phyloP scores from a whole-genome alignment of 768 basidiomycete genomes.

The Lactarius quietus region DNA sequence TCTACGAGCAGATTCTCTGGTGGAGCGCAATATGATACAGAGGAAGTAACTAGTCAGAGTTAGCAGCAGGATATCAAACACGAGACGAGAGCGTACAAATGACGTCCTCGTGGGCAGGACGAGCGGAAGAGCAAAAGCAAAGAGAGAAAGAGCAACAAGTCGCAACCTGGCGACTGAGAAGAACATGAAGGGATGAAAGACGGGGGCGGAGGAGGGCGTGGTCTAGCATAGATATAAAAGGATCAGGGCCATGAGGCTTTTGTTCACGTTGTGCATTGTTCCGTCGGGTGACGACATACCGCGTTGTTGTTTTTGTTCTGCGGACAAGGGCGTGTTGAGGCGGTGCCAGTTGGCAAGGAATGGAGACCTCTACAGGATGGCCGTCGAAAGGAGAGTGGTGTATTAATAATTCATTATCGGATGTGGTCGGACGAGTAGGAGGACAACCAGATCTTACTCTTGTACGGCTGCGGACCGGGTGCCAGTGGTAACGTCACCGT shows the following conservation, averaged over 20 bases:
- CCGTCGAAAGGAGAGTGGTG: constrained; percentile 1
- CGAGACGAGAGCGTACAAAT: constrained; percentile 50
- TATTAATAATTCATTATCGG: not conserved
- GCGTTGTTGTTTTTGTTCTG: constrained; percentile 16
- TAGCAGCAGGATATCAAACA: constrained; percentile 13
- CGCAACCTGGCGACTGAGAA: constrained; percentile 75
- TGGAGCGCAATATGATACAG: constrained; percentile 82
- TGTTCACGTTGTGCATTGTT: constrained; percentile 27
- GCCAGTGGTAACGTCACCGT: too few species aligned
- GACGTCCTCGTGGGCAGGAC: constrained; percentile 49
- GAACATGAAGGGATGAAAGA: constrained; percentile 47
- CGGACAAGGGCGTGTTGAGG: constrained; percentile 8
- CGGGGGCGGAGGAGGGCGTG: constrained; percentile 5
- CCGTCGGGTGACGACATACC: constrained; percentile 15
- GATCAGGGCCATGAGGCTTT: constrained; percentile 15
- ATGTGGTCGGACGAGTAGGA: not conserved
- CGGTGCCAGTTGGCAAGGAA: not conserved
- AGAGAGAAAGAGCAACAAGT: constrained; percentile 41
- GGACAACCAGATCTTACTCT: too few species aligned
- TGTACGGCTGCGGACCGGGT: too few species aligned
- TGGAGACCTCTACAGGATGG: not conserved
- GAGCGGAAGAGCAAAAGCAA: constrained; percentile 37
- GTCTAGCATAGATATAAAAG: constrained; percentile 20
- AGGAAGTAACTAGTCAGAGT: constrained; percentile 64
- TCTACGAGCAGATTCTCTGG: constrained; percentile 77